Base-by-base conservation (phyloP, 23 red algal genomes). In the Gracilaria vermiculophylla region DNA sequence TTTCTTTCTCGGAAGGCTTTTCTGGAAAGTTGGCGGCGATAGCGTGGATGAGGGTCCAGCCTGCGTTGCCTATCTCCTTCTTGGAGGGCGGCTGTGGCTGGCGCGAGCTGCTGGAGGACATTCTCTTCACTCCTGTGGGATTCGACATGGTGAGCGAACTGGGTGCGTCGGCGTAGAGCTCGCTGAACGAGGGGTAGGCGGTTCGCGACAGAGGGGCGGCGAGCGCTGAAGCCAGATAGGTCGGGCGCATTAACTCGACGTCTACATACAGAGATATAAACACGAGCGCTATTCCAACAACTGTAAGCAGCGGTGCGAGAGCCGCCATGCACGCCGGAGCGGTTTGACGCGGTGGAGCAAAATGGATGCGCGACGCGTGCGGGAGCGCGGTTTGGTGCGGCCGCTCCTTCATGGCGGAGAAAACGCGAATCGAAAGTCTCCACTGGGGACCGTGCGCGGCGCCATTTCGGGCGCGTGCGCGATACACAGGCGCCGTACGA, bases 21-120 rank as follows among this genome's bases (percentile, higher is more conserved):
- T 73, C 53, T 2, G 91, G 91, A 57, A 76, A 94, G 6, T 94
- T 94, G 44, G 91, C 91, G 50, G 91, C 91, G 24, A 94, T 75
- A 4, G 83, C 45, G 40, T 94, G 91, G 47, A 94, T 84, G 56
- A 84, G 65, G 1, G 91, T 94, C 91, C 91, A 94, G 32, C 78
- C 70, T 10, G 91, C 91, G 29, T 77, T 85, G 37, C 91, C 91
- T 17, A 94, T 54, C 19, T 80, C 74, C 87, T 75, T 80, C 62
- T 57, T 81, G 42, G 57, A 70, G 9, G 87, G 87, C 23, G 87
- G 75, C n/a, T 47, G 77, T 13, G 31, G 67, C 39, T 48, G 67
- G 67, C 20, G 42, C 8, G 67, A 42, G 35, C 67, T 73, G 39
- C n/a, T 17, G 67, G 67, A 17, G 21, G 67, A 45, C 24, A 3